Conservation (phyloP, 2,329 filamentous ascomycete species). For the Aspergillus proliferans region DNA sequence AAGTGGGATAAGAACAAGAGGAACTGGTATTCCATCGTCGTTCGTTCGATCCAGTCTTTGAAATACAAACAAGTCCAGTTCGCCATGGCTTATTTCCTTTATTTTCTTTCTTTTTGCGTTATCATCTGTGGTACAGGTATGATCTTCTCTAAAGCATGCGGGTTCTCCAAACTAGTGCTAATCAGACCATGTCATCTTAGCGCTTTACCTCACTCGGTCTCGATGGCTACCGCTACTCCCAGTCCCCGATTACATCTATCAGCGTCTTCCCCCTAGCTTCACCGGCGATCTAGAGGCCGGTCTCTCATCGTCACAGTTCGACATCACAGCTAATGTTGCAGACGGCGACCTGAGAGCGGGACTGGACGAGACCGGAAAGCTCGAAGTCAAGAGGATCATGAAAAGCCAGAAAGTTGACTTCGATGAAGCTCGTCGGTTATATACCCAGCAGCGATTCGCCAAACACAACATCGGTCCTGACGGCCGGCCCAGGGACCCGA, state of each 20-base stretch:
- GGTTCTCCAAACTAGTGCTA: neutral
- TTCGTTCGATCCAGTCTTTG: neutral
- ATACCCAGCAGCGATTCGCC: conserved; percentile 78
- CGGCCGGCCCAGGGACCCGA: conserved; percentile 81
- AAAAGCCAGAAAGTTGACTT: conserved; percentile 74
- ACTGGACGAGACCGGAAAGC: conserved; percentile 72
- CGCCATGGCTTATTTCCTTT: conserved; percentile 70
- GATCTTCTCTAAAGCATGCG: conserved; percentile 11
- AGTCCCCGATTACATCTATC: conserved; percentile 64
- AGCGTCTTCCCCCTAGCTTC: conserved; percentile 71
- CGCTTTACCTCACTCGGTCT: conserved; percentile 71
- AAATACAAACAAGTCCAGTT: conserved; percentile 6
- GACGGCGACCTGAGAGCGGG: conserved; percentile 72
- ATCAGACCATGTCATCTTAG: conserved; percentile 31
- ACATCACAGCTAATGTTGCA: conserved; percentile 72
- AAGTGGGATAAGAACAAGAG: too few species aligned
- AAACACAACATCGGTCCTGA: conserved; percentile 85
- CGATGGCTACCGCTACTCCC: conserved; percentile 69
- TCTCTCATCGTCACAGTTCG: conserved; percentile 74
- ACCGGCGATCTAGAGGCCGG: conserved; percentile 81
- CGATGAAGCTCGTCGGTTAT: conserved; percentile 81
- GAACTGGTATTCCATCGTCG: neutral
- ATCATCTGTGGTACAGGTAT: conserved; percentile 65
- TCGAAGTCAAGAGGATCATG: conserved; percentile 84
- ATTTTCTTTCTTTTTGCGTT: conserved; percentile 65